A percentile compares a stretch with the other conserved stretches of the same genome.
Evolutionary conservation across 768 basidiomycete genomes (phyloP).

Genomic region (Daedalea quercina): DNA sequence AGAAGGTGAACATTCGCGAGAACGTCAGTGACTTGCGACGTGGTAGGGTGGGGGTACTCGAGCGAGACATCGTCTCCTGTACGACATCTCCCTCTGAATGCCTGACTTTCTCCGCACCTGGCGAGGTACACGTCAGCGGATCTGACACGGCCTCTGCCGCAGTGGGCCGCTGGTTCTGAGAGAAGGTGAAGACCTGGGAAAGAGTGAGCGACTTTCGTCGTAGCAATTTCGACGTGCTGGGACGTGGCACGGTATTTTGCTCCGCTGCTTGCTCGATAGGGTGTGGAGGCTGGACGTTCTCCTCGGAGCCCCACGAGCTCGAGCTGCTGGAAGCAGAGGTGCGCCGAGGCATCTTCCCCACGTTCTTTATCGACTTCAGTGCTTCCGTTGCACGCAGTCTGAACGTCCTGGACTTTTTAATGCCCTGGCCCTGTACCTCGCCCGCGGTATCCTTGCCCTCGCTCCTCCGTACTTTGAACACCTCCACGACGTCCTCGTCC

Average conservation of each 20-base stretch:
- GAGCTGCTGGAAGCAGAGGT: slow-evolving; percentile 1
- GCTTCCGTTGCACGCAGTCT: slow-evolving; percentile 28
- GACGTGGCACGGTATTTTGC: slow-evolving; percentile 10
- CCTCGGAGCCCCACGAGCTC: slow-evolving; percentile 2
- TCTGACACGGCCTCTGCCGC: slow-evolving; percentile 7
- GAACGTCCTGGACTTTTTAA: slow-evolving; percentile 28
- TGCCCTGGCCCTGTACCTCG: slow-evolving; percentile 11
- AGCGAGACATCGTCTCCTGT: slow-evolving; percentile 10
- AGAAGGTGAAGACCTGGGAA: slow-evolving; percentile 22
- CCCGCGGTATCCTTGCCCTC: slow-evolving; percentile 22
- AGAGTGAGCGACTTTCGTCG: slow-evolving; percentile 21
- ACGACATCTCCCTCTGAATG: not conserved
- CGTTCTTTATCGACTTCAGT: slow-evolving; percentile 29
- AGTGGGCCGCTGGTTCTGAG: slow-evolving; percentile 7
- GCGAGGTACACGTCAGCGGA: not conserved
- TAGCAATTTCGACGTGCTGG: slow-evolving; percentile 16
- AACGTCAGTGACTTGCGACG: slow-evolving; percentile 21
- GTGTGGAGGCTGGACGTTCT: not conserved
- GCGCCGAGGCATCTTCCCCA: slow-evolving; percentile 18
- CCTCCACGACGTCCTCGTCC: slow-evolving; percentile 29
- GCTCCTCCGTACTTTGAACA: slow-evolving; percentile 26
- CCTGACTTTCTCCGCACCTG: slow-evolving; percentile 1
- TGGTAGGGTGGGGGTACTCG: slow-evolving; percentile 16
- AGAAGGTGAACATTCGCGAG: slow-evolving; percentile 22
- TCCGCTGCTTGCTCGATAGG: not conserved